Base-by-base conservation (phyloP, 2,329 filamentous ascomycete genomes). In the Arthrobotrys conoides region DNA sequence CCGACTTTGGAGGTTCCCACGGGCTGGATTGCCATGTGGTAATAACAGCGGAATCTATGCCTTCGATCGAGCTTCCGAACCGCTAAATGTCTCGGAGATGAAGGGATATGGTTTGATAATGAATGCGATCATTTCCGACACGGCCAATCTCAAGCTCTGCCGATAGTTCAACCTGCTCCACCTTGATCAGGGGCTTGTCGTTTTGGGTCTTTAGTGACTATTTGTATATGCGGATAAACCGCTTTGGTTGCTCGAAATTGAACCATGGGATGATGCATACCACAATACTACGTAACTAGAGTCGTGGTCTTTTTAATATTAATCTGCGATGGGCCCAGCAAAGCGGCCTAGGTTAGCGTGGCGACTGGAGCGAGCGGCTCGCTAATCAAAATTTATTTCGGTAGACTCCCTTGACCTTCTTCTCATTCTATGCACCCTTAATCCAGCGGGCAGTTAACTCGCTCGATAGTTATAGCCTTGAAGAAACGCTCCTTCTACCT, bases 11-110 rank as follows among this genome's bases (percentile, higher is more conserved):
- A 71, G 70, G 66, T 55, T 76, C 71, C 71, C 71, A 70, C 27
- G 65, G 65, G 49, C 59, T 71, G 66, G 72, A 71, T 51, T 70
- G 72, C 72, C 72, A 76, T 76, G 72, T 76, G 66, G 66, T 76
- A 46, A 76, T 71, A 71, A 76, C 59, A 71, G 66, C 67, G 59
- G 61, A 71, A 71, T 20, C 51, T 76, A 76, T 71, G 49, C 61
- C 49, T 71, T 71, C 67, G 72, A 76, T 78, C 68, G 68, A 55
- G 68, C 46, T 78, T 71, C 73, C 51, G 67, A 68, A 78, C 63
- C 53, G 68, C 61, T 72, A 67, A 70, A 69, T 71, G 68, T 65
- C 75, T 78, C 57, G 68, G 63, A 75, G 71, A 75, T 75, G 71
- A 69, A 69, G 53, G 71, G 33, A 75, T 59, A 53, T 63, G 70